Conservation (phyloP, 1,139 yeast species). For the Wickerhamomyces sp. region DNA sequence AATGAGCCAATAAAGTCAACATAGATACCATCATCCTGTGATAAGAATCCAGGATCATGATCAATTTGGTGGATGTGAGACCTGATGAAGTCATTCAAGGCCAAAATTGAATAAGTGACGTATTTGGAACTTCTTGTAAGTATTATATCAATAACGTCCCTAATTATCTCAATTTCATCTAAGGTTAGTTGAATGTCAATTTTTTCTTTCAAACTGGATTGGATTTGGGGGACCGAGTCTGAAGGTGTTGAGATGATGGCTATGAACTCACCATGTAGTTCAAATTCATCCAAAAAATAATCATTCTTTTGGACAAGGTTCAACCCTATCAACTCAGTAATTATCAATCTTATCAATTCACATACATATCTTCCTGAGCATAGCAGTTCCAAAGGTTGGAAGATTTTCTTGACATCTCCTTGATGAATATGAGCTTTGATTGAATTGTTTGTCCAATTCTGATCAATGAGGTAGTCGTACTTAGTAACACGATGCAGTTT, state of each 20-base stretch:
- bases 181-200: not conserved
- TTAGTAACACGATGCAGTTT: constrained; percentile 10
- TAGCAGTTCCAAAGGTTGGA: constrained; percentile 22
- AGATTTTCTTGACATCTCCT: constrained; percentile 3
- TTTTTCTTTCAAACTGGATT: not conserved
- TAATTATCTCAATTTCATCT: constrained; percentile 3
- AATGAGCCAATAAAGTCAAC: constrained; percentile 32
- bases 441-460: constrained; percentile 6
- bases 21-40: constrained; percentile 2
- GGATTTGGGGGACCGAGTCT: not conserved
- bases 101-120: constrained; percentile 20
- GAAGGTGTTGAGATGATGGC: constrained; percentile 11
- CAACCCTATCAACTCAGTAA: constrained; percentile 6
- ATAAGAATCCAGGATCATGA: too few relatives aligned
- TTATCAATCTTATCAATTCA: constrained; percentile 16
- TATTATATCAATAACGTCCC: constrained; percentile 13
- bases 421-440: constrained; percentile 3
- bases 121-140: constrained; percentile 25
- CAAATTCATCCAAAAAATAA: not conserved
- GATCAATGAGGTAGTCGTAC: constrained; percentile 16
- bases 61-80: not conserved
- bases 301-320: not conserved
- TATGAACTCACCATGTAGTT: constrained; percentile 23
- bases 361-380: constrained; percentile 19
- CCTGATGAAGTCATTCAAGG: constrained; percentile 12